Conservation (phyloP, 1,139 yeast species). For the Kodamaea suecica region DNA sequence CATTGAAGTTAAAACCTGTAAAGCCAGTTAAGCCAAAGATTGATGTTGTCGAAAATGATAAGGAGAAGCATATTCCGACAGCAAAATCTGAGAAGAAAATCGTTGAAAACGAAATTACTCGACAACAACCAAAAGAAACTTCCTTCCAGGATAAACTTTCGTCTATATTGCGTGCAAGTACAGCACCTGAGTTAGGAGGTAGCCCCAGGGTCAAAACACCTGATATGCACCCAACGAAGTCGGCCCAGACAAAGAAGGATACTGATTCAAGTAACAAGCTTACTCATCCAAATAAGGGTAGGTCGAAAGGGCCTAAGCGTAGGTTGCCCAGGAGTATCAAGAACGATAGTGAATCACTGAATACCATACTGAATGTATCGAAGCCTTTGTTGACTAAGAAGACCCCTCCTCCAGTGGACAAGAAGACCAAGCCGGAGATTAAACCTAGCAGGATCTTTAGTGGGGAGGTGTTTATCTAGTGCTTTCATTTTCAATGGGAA, state of each 20-base stretch:
- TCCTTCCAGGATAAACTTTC: conserved; percentile 23
- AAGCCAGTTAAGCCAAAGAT: conserved; percentile 4
- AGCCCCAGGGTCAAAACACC: conserved; percentile 1
- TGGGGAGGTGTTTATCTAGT: conserved; percentile 31
- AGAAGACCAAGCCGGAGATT: conserved; percentile 27
- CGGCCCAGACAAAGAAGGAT: conserved; percentile 13
- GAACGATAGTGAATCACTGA: neutral
- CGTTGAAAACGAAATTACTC: neutral
- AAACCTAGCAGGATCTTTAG: conserved; percentile 29
- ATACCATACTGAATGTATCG: conserved; percentile 4
- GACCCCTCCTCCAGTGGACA: conserved; percentile 30
- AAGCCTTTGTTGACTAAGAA: conserved; percentile 11
- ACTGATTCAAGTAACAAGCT: conserved; percentile 29
- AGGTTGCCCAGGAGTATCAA: conserved; percentile 49
- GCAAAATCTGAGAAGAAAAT: neutral
- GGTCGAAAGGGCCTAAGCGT: conserved; percentile 76
- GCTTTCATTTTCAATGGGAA: neutral
- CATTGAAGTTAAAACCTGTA: conserved; percentile 16
- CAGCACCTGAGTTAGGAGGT: conserved; percentile 19
- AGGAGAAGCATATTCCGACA: neutral
- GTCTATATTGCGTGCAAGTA: conserved; percentile 22
- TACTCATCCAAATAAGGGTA: conserved; percentile 56
- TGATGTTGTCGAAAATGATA: neutral
- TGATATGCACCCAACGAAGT: conserved; percentile 9
- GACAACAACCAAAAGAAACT: conserved; percentile 5